phyloP scores from a whole-genome alignment of 768 basidiomycete genomes.

The Leucosporidium scottii region DNA sequence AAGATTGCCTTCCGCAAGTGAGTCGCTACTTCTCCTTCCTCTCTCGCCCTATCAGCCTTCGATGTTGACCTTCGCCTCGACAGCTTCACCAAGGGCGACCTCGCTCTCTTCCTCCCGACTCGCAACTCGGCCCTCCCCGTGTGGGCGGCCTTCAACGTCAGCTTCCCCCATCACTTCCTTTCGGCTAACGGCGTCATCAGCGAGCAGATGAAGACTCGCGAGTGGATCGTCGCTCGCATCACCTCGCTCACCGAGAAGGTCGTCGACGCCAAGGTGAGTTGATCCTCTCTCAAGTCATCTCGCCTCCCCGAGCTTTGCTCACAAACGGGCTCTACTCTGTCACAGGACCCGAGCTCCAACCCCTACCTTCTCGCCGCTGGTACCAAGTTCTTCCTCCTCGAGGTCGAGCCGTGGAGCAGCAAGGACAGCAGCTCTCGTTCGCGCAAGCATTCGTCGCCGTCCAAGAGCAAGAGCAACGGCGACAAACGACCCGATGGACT shows the following conservation, averaged over 20 bases:
- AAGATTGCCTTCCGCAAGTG: constrained; percentile 88
- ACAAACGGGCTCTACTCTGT: neutral
- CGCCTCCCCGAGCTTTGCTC: neutral
- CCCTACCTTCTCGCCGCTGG: constrained; percentile 84
- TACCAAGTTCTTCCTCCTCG: constrained; percentile 85
- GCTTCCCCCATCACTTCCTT: constrained; percentile 95
- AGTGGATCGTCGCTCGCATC: constrained; percentile 89
- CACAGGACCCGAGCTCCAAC: constrained; percentile 70
- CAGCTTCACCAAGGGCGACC: constrained; percentile 79
- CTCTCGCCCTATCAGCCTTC: no score
- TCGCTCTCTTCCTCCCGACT: constrained; percentile 92
- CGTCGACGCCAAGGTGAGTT: constrained; percentile 65
- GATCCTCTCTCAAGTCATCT: neutral
- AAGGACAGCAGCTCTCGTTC: constrained; percentile 22
- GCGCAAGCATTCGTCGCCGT: constrained; percentile 21
- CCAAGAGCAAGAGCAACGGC: constrained; percentile 17
- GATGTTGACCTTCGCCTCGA: no score
- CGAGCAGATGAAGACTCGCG: constrained; percentile 80
- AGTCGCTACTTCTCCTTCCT: constrained; percentile 1
- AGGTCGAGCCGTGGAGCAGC: constrained; percentile 75
- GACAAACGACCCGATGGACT: constrained; percentile 7
- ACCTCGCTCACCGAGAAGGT: constrained; percentile 79
- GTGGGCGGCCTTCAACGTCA: constrained; percentile 98
- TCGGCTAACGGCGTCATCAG: constrained; percentile 76
- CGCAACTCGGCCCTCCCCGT: constrained; percentile 86